Conservation (phyloP, 345 rosid species). For the Gossypium stocksii region DNA sequence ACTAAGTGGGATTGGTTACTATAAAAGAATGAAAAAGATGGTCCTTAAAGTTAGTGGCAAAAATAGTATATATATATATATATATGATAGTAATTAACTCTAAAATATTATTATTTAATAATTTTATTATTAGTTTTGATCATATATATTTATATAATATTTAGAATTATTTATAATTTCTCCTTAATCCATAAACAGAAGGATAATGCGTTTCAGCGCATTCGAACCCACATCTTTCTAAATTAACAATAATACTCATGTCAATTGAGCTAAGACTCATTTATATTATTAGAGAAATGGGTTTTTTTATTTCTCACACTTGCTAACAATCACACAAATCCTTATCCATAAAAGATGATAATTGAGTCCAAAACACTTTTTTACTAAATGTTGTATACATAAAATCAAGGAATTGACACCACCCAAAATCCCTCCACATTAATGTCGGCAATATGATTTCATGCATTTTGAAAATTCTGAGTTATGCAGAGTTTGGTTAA, state of each 20-base stretch:
- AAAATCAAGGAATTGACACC: not conserved
- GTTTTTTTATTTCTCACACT: too few relatives aligned
- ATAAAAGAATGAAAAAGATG: not conserved
- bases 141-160: rapidly evolving
- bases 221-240: rapidly evolving
- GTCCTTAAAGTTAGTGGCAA: not conserved
- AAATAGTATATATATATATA: not conserved
- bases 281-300: too few relatives aligned
- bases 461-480: too few relatives aligned
- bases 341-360: too few relatives aligned
- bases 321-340: too few relatives aligned
- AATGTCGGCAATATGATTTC: too few relatives aligned
- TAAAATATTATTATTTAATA: too few relatives aligned
- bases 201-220: too few relatives aligned
- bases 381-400: too few relatives aligned
- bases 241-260: rapidly evolving
- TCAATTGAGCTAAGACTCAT: rapidly evolving
- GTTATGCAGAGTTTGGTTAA: too few relatives aligned
- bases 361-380: too few relatives aligned
- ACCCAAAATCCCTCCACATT: not conserved
- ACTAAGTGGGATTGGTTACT: not conserved
- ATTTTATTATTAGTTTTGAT: too few relatives aligned
- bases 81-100: not conserved
- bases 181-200: rapidly evolving
- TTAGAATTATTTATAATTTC: rapidly evolving